Percentiles rank a stretch among this genome's conserved stretches.
These are phyloP conservation scores for Dimocarpus longan DNA, from an alignment of 345 rosid genomes.

Conservation along the genomic window DNA sequence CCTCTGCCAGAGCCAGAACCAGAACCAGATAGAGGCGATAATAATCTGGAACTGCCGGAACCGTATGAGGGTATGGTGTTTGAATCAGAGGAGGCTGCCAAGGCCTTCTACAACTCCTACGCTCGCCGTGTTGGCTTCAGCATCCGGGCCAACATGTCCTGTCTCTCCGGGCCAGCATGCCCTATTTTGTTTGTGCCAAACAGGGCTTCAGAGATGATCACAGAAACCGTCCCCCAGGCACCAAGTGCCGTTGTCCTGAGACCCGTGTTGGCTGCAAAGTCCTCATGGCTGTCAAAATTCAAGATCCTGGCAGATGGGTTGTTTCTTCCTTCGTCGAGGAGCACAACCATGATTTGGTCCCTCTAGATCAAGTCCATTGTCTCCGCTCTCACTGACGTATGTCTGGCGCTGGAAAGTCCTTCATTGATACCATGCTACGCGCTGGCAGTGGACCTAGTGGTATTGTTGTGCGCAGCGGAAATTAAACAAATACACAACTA, in stretches of 20 bases:
- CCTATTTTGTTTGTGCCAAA: slow-evolving; percentile 43
- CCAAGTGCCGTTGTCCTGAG: slow-evolving; percentile 36
- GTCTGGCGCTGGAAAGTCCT: slow-evolving; percentile 36
- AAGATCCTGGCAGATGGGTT: slow-evolving; percentile 40
- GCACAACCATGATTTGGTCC: slow-evolving; percentile 40
- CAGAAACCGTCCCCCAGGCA: slow-evolving; percentile 23
- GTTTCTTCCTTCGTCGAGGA: slow-evolving; percentile 32
- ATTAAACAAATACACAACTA: too few relatives aligned
- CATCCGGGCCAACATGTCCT: too few relatives aligned
- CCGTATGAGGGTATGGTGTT: slow-evolving; percentile 46
- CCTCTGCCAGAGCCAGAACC: slow-evolving; percentile 6
- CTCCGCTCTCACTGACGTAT: slow-evolving; percentile 44
- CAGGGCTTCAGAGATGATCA: slow-evolving; percentile 39
- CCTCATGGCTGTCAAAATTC: slow-evolving; percentile 32
- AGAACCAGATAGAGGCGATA: slow-evolving; percentile 8
- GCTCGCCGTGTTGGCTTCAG: slow-evolving; percentile 49
- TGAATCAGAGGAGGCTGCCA: slow-evolving; percentile 47
- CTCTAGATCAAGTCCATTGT: slow-evolving; percentile 41
- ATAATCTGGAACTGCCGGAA: slow-evolving; percentile 7
- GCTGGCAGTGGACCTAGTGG: slow-evolving; percentile 41
- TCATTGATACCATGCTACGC: slow-evolving; percentile 39
- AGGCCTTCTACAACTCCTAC: slow-evolving; percentile 45
- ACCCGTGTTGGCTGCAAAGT: slow-evolving; percentile 46
- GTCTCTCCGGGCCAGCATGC: slow-evolving; percentile 43
- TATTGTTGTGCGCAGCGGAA: too few relatives aligned